Base-by-base conservation (phyloP, 768 basidiomycete genomes). In the Saitozyma podzolica region DNA sequence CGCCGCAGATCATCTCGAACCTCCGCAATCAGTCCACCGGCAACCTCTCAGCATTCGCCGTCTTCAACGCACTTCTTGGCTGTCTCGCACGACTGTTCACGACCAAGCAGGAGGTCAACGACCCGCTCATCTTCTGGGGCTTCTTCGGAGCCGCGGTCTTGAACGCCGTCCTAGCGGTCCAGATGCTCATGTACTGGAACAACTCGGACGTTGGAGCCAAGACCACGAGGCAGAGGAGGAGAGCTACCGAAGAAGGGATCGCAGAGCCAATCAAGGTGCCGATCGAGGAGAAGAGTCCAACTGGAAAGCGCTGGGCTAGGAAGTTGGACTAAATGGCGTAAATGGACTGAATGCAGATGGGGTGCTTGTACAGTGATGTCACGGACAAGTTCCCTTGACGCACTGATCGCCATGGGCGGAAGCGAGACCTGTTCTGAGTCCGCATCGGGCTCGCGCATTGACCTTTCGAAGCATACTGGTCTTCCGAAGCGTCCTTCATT, bases 61-160 rank as follows among this genome's bases (percentile, higher is more conserved):
- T 98, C 43, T 81, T 91, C 71, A 85, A 91, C 55, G 92, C 95
- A 66, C 85, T 98, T 45, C 84, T 83, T 0, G 95, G 96, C 20
- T 96, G 93, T 79, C 82, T 92, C 43, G 96, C 95, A 0, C 84
- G 96, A 50, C 82, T 98, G 14, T 98, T 93, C 83, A 99, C 96
- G 8, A 97, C 92, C 11, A 84, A 87, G 9, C 89, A 88, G 40
- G 95, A 98, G 78, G 88, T 96, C 60, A 86, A 87, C 55, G 96
- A 98, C 78, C 68, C 77, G 8, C 83, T 96, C 66, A 85, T 98
- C 66, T 82, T 86, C 17, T 89, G 90, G 29, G 90, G 92, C 37
- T 98, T 93, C 78, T 86, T 84, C 0, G 84, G 93, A 19, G 91
- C 92, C 1, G 86, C 95, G 0, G 50, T 86, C 7, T 83, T 98